phyloP scores from a whole-genome alignment of 371 early-diverging fungal species.

The Sporodiniella umbellata region DNA sequence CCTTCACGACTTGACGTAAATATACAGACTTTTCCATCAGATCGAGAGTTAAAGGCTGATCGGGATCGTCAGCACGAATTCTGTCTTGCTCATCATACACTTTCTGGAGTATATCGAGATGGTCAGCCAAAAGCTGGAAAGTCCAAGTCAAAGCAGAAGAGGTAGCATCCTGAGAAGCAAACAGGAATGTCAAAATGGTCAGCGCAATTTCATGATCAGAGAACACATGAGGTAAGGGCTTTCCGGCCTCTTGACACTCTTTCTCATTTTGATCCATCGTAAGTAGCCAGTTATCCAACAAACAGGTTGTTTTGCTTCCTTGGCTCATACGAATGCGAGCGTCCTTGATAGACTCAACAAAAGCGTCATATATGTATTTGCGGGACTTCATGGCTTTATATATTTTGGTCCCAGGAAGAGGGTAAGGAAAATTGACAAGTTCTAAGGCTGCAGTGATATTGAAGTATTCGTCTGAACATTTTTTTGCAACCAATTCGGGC shows the following conservation, averaged over 20 bases:
- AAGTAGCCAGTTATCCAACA: conserved; percentile 22
- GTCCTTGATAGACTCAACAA: conserved; percentile 19
- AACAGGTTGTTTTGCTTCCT: conserved; percentile 11
- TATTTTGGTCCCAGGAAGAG: conserved; percentile 33
- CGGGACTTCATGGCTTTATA: conserved; percentile 31
- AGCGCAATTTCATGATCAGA: conserved; percentile 22
- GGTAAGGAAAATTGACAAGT: conserved; percentile 34
- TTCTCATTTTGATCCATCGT: conserved; percentile 17
- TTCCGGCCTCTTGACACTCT: conserved; percentile 7
- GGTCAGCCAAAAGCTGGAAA: conserved; percentile 26
- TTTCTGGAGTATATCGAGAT: conserved; percentile 22
- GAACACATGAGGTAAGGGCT: conserved; percentile 18
- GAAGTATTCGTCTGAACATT: conserved; percentile 29
- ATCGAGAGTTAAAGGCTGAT: conserved; percentile 14
- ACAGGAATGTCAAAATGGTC: conserved; percentile 23
- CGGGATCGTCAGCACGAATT: conserved; percentile 11
- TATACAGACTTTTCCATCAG: conserved; percentile 17
- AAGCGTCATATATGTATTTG: conserved; percentile 23
- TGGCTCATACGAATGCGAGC: conserved; percentile 17
- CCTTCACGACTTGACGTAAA: conserved; percentile 24
- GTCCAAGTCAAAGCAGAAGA: conserved; percentile 27
- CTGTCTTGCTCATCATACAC: conserved; percentile 19
- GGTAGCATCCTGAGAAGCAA: conserved; percentile 28
- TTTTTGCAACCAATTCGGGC: conserved; percentile 18
- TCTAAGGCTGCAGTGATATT: conserved; percentile 34